These are phyloP conservation scores for Dipodascopsis tothii DNA, from an alignment of 805 yeast genomes.

Conservation along the genomic window DNA sequence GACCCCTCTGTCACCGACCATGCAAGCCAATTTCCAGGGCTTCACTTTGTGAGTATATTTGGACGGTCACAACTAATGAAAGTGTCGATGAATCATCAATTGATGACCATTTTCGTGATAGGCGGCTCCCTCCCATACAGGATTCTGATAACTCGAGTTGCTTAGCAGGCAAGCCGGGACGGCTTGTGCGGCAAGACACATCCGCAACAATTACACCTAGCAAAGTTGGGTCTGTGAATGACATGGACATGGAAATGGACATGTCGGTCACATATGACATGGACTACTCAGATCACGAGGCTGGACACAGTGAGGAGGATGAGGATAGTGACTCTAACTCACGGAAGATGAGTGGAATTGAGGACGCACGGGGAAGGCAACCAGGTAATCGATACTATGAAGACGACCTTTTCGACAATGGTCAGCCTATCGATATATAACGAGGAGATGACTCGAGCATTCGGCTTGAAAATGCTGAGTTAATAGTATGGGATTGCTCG, in stretches of 20 bases:
- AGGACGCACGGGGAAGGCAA: slow-evolving; percentile 30
- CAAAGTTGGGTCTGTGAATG: neutral
- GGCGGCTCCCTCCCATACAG: slow-evolving; percentile 20
- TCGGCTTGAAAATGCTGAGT: neutral
- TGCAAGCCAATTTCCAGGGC: slow-evolving; percentile 94
- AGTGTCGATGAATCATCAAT: slow-evolving; percentile 85
- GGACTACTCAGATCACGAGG: slow-evolving; percentile 37
- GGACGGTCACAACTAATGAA: neutral
- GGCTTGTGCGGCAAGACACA: slow-evolving; percentile 3
- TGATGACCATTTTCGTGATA: slow-evolving; percentile 62
- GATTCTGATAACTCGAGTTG: slow-evolving; percentile 5
- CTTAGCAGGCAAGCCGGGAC: slow-evolving; percentile 1
- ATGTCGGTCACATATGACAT: neutral
- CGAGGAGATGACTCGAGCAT: neutral
- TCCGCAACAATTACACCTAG: slow-evolving; percentile 3
- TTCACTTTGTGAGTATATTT: slow-evolving; percentile 50
- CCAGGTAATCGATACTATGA: slow-evolving; percentile 50
- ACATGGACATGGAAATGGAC: slow-evolving; percentile 10
- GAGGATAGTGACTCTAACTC: slow-evolving; percentile 41
- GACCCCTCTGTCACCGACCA: slow-evolving; percentile 87
- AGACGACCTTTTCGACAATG: slow-evolving; percentile 81
- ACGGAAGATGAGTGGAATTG: slow-evolving; percentile 24
- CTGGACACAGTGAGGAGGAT: slow-evolving; percentile 67
- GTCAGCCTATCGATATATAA: slow-evolving; percentile 70
- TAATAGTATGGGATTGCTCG: slow-evolving; percentile 1